Conservation (phyloP, 2,329 filamentous ascomycete genomes). For the Cryphonectria naterciae region DNA sequence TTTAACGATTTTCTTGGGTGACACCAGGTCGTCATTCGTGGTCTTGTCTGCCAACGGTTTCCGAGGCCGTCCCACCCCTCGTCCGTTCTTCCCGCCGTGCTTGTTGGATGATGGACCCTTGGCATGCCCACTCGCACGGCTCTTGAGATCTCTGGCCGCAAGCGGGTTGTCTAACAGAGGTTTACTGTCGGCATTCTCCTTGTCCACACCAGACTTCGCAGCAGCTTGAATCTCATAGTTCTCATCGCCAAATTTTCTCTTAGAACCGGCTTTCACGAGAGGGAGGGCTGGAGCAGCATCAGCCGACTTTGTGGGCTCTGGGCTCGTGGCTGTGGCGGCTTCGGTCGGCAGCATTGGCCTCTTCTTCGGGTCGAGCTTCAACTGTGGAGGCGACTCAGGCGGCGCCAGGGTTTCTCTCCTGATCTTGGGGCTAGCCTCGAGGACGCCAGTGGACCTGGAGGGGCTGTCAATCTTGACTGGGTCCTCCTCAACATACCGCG, state of each 20-base stretch:
- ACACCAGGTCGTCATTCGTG: conserved; percentile 62
- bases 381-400: conserved; percentile 22
- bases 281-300: conserved; percentile 32
- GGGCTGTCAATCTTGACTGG: conserved; percentile 58
- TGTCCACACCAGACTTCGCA: conserved; percentile 40
- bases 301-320: conserved; percentile 21
- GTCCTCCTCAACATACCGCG: conserved; percentile 61
- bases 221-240: conserved; percentile 42
- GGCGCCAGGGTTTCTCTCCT: conserved; percentile 19
- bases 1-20: conserved; percentile 57
- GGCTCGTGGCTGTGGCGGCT: conserved; percentile 30
- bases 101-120: conserved; percentile 52
- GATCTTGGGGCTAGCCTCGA: conserved; percentile 25
- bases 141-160: conserved; percentile 36
- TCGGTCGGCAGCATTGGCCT: conserved; percentile 35
- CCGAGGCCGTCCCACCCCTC: conserved; percentile 41
- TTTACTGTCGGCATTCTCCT: conserved; percentile 35
- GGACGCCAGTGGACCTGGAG: conserved; percentile 31
- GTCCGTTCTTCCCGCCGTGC: conserved; percentile 42
- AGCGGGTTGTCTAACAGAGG: conserved; percentile 29
- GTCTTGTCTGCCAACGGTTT: conserved; percentile 61
- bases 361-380: conserved; percentile 33
- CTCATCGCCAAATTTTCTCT: conserved; percentile 65
- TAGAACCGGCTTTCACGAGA: conserved; percentile 53
- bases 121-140: conserved; percentile 44